Base-by-base conservation (phyloP, 768 basidiomycete species). In the Lentinula guzmanii region DNA sequence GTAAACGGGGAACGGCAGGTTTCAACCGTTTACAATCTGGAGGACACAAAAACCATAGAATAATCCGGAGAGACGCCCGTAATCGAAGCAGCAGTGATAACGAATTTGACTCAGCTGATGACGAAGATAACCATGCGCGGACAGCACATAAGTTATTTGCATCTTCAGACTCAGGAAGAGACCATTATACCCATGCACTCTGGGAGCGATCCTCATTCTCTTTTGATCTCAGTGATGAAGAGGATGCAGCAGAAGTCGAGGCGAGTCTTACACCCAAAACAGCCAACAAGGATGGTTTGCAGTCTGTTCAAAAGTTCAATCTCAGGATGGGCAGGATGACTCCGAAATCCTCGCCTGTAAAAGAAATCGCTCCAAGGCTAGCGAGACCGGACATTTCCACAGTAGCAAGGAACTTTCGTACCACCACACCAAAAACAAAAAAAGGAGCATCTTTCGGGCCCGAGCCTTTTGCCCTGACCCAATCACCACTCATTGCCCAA, bases 121-220 rank as follows among this genome's bases (percentile, higher is more conserved):
- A 74, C 5, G 79, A 73, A 46, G 76, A 76, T 24, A 73, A 79
- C 52, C 83, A 79, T n/a, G 84, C 78, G 15, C 74, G 77, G 56
- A 86, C 82, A 6, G 86, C 86, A 0, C 81, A 86, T 64, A 62
- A 69, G 4, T 67, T 89, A 3, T 90, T 88, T 62, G 84, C 80
- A 0, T 65, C 68, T 1, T 42, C 39, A 24, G 59, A 53, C 24
- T 45, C 6, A 33, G 31, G 21, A 24, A 53, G 35, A 34, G 35
- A 67, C 2, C 2, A 59, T 7, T 62, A 64, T 37, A 60, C 64
- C 21, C n/a, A 64, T 35, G 24, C 58, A 5, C 13, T 4, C 0
- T 52, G 50, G 60, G 60, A 61, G 28, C 7, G 18, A 34, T 61
- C 60, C 15, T 61, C 60, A 16, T 31, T 61, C 16, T 52, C 60